These are phyloP conservation scores for Trametes gibbosa DNA, from an alignment of 768 basidiomycete genomes.

Conservation along the genomic window DNA sequence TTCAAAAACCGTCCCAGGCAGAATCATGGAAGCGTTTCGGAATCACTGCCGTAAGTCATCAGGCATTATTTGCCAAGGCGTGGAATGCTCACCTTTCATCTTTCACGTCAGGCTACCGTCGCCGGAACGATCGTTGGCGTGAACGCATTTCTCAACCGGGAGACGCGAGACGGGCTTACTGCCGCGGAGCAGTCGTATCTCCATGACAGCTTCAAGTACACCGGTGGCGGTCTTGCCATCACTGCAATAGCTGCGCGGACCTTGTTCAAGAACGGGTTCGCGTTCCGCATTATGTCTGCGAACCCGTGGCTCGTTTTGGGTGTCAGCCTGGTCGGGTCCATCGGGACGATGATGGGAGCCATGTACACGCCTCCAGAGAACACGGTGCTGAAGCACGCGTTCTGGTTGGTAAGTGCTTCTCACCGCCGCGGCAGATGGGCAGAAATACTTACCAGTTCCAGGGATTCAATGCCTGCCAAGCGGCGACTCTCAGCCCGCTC, in stretches of 20 bases:
- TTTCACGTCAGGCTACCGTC: slow-evolving; percentile 56
- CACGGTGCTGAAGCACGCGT: slow-evolving; percentile 70
- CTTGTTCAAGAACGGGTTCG: slow-evolving; percentile 66
- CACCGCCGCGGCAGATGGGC: background rate
- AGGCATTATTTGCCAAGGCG: background rate
- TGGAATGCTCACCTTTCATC: background rate
- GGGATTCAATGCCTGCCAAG: slow-evolving; percentile 86
- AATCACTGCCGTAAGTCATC: slow-evolving; percentile 48
- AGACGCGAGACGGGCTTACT: slow-evolving; percentile 69
- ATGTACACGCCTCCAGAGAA: slow-evolving; percentile 78
- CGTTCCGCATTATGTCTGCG: slow-evolving; percentile 74
- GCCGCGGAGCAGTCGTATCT: slow-evolving; percentile 63
- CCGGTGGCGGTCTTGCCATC: slow-evolving; percentile 72
- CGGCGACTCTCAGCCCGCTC: slow-evolving; percentile 82
- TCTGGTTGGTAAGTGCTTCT: slow-evolving; percentile 65
- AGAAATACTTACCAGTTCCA: slow-evolving; percentile 28
- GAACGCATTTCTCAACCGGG: slow-evolving; percentile 70
- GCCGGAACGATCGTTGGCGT: slow-evolving; percentile 65
- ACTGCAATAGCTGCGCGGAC: slow-evolving; percentile 80
- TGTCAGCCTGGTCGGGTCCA: slow-evolving; percentile 72
- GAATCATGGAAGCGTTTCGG: slow-evolving; percentile 50
- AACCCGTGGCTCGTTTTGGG: slow-evolving; percentile 89
- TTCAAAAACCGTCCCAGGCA: slow-evolving; percentile 35
- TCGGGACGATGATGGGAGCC: slow-evolving; percentile 84
- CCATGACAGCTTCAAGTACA: slow-evolving; percentile 79